Evolutionary conservation across 305 asterid genomes (phyloP).

Genomic region (Vinca major): DNA sequence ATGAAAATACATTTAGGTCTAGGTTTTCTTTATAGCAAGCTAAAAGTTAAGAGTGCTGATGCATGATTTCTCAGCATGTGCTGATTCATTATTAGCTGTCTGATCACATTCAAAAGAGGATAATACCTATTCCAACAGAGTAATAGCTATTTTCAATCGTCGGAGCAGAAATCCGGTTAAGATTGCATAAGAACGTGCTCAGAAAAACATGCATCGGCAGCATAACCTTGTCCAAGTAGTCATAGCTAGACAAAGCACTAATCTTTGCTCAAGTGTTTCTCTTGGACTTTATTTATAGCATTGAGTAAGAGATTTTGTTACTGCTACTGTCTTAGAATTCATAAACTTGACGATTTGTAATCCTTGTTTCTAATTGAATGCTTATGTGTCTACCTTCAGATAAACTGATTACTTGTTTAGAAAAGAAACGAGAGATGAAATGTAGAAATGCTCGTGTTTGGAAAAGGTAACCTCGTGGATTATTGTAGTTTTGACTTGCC

Average conservation of each 20-base stretch:
- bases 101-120: too few species aligned
- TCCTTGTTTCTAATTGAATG: neutral
- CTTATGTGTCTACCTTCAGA: neutral
- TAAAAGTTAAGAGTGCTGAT: neutral
- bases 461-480: neutral
- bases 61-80: too few species aligned
- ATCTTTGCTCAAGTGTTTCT: neutral
- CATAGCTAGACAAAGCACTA: neutral
- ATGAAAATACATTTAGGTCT: neutral
- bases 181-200: too few species aligned
- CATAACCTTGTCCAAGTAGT: neutral
- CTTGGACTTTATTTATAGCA: neutral
- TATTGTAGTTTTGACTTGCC: neutral
- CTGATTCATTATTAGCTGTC: too few species aligned
- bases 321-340: neutral
- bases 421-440: neutral
- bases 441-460: neutral
- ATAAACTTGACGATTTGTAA: neutral
- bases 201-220: too few species aligned
- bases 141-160: too few species aligned
- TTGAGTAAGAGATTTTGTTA: neutral
- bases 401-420: neutral
- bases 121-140: too few species aligned
- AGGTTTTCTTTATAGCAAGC: neutral
- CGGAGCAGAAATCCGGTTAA: too few species aligned